phyloP scores from a whole-genome alignment of 306 rosid genomes.

The Cyamopsis tetragonoloba region DNA sequence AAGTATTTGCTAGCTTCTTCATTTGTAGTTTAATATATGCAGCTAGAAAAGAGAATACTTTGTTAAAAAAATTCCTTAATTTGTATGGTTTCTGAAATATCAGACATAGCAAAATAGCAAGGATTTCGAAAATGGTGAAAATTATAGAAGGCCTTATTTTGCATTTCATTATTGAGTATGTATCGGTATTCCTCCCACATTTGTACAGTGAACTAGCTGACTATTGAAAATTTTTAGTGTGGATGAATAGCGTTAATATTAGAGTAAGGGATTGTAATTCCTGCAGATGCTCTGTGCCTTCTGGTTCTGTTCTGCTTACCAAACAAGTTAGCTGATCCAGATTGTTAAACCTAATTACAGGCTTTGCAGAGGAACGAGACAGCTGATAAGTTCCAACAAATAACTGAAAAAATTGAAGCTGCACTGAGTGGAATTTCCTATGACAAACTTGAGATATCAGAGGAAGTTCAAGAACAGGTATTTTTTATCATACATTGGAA shows the following conservation, averaged over 20 bases:
- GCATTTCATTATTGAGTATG: too few species aligned
- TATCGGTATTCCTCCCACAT: too few species aligned
- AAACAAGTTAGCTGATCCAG: slow-evolving; percentile 18
- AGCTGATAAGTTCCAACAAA: slow-evolving; percentile 47
- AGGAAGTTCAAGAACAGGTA: slow-evolving; percentile 99
- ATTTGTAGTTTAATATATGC: too few species aligned
- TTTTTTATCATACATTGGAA: slow-evolving; percentile 1
- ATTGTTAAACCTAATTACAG: slow-evolving; percentile 34
- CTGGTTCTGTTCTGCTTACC: slow-evolving; percentile 2
- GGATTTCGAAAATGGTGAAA: too few species aligned
- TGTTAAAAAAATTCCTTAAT: too few species aligned
- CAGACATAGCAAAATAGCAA: too few species aligned
- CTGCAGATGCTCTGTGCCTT: slow-evolving; percentile 1
- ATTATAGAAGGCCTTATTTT: too few species aligned
- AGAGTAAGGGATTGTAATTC: neutral
- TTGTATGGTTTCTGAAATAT: too few species aligned
- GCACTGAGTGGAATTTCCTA: slow-evolving; percentile 66
- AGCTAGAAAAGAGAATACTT: too few species aligned
- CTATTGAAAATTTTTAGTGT: neutral
- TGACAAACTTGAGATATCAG: slow-evolving; percentile 55
- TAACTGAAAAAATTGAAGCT: slow-evolving; percentile 65
- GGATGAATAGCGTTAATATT: neutral
- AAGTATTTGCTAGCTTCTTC: neutral
- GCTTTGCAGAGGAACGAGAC: slow-evolving; percentile 57
- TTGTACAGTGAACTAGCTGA: neutral